Base-by-base conservation (phyloP, 2,329 filamentous ascomycete genomes). In the Penicillium griseofulvum region DNA sequence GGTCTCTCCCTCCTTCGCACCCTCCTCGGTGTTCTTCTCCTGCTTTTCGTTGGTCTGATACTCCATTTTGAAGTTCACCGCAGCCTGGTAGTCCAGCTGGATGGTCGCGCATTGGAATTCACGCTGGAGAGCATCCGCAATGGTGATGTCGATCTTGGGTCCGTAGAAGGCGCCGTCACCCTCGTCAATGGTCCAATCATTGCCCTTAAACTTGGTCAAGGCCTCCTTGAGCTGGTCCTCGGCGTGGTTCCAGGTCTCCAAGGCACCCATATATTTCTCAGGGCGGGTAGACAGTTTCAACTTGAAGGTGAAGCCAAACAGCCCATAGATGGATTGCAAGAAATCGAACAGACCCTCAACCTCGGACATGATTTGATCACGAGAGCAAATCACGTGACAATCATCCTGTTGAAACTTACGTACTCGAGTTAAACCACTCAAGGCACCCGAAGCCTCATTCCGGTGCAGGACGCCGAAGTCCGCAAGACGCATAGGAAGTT, bases 111-210 rank as follows among this genome's bases (percentile, higher is more conserved):
- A 95, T 75, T 96, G 89, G 79, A 87, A 89, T 57, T 92, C 90
- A 71, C 92, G 85, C 74, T 86, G 86, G 63, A 97, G 80, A 43
- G 90, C 90, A 75, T 97, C 93, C 49, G 87, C 87, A 68, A 99
- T 92, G 58, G 90, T 95, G 69, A 99, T 94, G 68, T 99, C 94
- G 66, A 97, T 96, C 84, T 99, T 99, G 49, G 94, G 94, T 1
- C 94, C 94, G 74, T 99, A 99, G 78, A 97, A 99, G 50, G 94
- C 94, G 70, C 94, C 94, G 67, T 99, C 94, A 54, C 93, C 94
- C 57, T 91, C 88, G 75, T 97, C 96, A 49, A 96, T 80, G 73
- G 90, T 88, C 94, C 94, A 99, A 60, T 86, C 80, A 33, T 86
- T 82, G 57, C 87, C 76, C 54, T 84, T 82, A 74, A 97, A 97